Evolutionary conservation across 179 eudicot species (phyloP).

Genomic region (Heliamphora pulchella): DNA sequence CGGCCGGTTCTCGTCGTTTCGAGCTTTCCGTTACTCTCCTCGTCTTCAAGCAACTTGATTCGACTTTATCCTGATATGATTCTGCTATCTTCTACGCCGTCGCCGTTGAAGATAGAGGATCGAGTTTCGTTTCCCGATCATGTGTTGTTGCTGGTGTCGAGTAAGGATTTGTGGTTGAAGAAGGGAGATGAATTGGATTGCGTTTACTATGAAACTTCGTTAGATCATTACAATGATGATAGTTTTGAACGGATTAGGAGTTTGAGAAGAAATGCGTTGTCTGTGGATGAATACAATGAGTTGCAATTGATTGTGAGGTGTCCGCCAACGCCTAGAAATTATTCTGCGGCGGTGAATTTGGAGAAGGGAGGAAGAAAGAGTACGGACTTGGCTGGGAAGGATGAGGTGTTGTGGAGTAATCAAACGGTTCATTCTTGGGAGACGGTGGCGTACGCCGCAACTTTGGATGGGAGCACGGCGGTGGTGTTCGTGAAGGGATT

Average conservation of each 20-base stretch:
- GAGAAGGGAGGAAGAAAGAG: slow-evolving; percentile 18
- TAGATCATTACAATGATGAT: neutral
- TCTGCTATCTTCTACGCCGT: slow-evolving; percentile 6
- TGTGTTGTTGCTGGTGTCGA: slow-evolving; percentile 45
- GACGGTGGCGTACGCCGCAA: slow-evolving; percentile 59
- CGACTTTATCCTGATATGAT: slow-evolving; percentile 7
- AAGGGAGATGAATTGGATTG: slow-evolving; percentile 40
- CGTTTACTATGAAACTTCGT: slow-evolving; percentile 32
- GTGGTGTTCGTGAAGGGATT: slow-evolving; percentile 82
- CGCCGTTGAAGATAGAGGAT: slow-evolving; percentile 34
- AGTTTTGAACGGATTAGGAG: neutral
- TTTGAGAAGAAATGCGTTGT: slow-evolving; percentile 24
- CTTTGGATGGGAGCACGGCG: slow-evolving; percentile 45
- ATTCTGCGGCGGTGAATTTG: slow-evolving; percentile 40
- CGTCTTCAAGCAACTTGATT: slow-evolving; percentile 19
- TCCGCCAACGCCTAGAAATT: slow-evolving; percentile 51
- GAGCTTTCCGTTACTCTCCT: slow-evolving; percentile 26
- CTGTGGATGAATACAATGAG: slow-evolving; percentile 49
- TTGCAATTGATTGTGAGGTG: slow-evolving; percentile 57
- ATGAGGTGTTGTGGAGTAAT: slow-evolving; percentile 4
- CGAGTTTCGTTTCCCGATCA: slow-evolving; percentile 71
- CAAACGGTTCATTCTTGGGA: slow-evolving; percentile 51
- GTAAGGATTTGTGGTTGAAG: slow-evolving; percentile 14
- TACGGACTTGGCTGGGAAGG: slow-evolving; percentile 15
- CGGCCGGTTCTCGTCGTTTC: slow-evolving; percentile 31